These are phyloP conservation scores for Microsporum audouinii DNA, from an alignment of 2,329 filamentous ascomycete genomes.

Conservation along the genomic window DNA sequence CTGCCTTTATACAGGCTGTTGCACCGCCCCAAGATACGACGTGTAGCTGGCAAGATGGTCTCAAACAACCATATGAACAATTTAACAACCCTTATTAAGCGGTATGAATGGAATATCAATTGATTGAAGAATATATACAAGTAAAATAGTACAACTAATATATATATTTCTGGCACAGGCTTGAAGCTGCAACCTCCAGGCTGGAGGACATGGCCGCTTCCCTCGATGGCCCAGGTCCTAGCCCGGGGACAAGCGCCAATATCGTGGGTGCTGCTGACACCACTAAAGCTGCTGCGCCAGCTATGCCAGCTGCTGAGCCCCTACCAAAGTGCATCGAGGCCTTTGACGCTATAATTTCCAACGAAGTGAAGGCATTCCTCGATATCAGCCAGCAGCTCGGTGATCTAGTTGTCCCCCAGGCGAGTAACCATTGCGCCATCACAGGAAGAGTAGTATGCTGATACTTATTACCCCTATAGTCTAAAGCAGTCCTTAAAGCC, in stretches of 20 bases:
- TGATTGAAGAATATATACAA: not conserved
- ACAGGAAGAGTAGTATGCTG: not conserved
- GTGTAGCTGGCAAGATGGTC: conserved; percentile 43
- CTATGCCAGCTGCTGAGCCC: conserved; percentile 44
- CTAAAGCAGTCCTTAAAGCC: conserved; percentile 48
- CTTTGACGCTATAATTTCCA: conserved; percentile 68
- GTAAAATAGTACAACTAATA: not conserved
- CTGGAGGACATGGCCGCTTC: conserved; percentile 91
- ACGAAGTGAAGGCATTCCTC: conserved; percentile 65
- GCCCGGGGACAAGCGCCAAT: conserved; percentile 20
- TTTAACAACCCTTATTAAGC: conserved; percentile 92
- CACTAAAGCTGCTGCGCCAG: conserved; percentile 26
- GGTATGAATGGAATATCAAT: conserved; percentile 48
- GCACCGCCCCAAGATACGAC: not conserved
- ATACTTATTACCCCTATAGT: conserved; percentile 25
- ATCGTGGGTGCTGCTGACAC: not conserved
- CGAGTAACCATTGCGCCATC: conserved; percentile 28
- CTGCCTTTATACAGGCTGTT: not conserved
- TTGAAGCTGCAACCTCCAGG: conserved; percentile 91
- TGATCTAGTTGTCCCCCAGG: conserved; percentile 68
- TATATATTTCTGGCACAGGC: conserved; percentile 42
- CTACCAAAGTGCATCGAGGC: conserved; percentile 72
- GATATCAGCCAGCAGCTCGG: conserved; percentile 67
- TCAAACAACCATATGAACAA: conserved; percentile 77
- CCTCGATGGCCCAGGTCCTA: conserved; percentile 30